Conservation (phyloP, 441 rosid genomes). For the Monsonia emarginata region DNA sequence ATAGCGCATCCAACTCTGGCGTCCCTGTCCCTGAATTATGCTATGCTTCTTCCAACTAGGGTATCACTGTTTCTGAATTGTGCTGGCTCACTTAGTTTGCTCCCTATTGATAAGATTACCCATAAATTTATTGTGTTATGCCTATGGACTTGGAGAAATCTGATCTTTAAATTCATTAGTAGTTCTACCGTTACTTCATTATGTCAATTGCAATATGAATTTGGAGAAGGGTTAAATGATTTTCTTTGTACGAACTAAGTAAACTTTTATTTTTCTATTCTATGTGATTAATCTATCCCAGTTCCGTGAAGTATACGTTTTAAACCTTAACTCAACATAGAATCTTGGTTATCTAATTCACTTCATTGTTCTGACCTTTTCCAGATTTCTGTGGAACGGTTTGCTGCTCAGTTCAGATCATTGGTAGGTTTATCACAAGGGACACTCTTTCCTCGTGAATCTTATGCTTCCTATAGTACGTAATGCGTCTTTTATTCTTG, state of each 20-base stretch:
- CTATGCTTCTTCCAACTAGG: too few relatives aligned
- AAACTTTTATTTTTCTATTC: neutral
- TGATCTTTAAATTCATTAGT: too few relatives aligned
- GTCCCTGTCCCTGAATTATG: too few relatives aligned
- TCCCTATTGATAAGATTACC: too few relatives aligned
- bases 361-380: slow-evolving; percentile 17
- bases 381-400: slow-evolving; percentile 12
- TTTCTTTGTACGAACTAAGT: too few relatives aligned
- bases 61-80: too few relatives aligned
- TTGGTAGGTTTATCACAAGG: slow-evolving; percentile 15
- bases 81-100: too few relatives aligned
- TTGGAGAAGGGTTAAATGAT: neutral
- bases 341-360: neutral
- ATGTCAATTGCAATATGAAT: neutral
- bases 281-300: neutral
- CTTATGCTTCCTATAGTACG: neutral
- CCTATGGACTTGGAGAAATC: too few relatives aligned
- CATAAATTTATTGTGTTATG: too few relatives aligned
- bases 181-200: too few relatives aligned
- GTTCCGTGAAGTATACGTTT: neutral
- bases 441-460: neutral
- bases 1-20: too few relatives aligned
- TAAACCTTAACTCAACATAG: neutral
- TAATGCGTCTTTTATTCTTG: neutral
- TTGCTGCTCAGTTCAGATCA: slow-evolving; percentile 19